Evolutionary conservation across 345 rosid genomes (phyloP), one percentile per base, ranked within the genome.

Genomic region (Citrus medica): DNA sequence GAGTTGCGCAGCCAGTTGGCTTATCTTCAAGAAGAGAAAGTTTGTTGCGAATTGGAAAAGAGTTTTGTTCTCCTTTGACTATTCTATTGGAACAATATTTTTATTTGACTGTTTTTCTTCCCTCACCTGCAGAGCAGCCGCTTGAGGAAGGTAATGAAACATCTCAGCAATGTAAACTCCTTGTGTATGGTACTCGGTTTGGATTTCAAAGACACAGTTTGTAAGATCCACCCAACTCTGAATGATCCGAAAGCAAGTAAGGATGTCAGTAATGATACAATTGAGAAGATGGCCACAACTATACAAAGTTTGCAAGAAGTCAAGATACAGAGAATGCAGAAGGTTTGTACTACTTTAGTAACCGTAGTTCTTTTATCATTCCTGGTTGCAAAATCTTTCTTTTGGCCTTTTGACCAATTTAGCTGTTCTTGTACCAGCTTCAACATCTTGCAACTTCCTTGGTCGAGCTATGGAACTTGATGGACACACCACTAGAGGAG

Each of bases 401-500:
- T 37, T 74, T 61, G 59, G 40, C 42, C 65, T 60, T 75, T 74
- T 79, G 78, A 81, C 78, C 53, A 60, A 35, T 65, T 17, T 13
- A n/a, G 7, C 37, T 30, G 58, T 46, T 73, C 37, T 55, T 68
- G 37, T 74, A 76, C 13, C 82, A 89, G 92, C 84, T 89, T 85
- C 89, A 85, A 91, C 85, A 84, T 76, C 90, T 91, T 75, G 93
- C 92, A 66, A 79, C 88, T 62, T 71, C 86, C 7, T 71, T 91
- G 74, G 62, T 90, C 88, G 93, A 91, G 84, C 89, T 93, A 3
- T 91, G 97, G 97, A 77, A 86, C 82, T 84, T 93, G 72, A 84
- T 93, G 84, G 92, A 89, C 76, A 91, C 87, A 7, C 90, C 95
- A 63, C 17, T 33, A 1, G 93, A 88, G 81, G 97, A 91, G 87